Evolutionary conservation across 2,329 filamentous ascomycete species (phyloP).

Genomic region (Hymenotorrendiella dingleyae): DNA sequence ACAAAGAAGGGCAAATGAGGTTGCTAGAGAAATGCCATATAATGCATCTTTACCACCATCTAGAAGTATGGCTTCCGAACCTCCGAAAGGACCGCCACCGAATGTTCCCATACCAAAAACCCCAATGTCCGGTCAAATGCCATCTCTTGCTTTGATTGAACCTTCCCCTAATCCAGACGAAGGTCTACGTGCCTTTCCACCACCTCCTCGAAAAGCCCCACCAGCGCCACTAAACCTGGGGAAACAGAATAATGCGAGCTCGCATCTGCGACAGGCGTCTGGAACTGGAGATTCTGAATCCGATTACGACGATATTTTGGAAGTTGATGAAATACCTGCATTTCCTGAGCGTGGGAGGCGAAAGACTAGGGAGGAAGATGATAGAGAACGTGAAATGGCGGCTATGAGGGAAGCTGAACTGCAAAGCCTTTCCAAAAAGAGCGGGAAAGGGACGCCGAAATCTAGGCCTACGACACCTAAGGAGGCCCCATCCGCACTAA

Average conservation of each 20-base stretch:
- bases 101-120: slow-evolving; percentile 24
- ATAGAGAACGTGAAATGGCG: slow-evolving; percentile 67
- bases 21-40: slow-evolving; percentile 41
- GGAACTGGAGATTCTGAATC: slow-evolving; percentile 62
- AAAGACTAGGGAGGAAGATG: slow-evolving; percentile 83
- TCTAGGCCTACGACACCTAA: slow-evolving; percentile 36
- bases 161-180: slow-evolving; percentile 33
- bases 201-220: slow-evolving; percentile 71
- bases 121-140: slow-evolving; percentile 18
- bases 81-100: slow-evolving; percentile 27
- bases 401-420: slow-evolving; percentile 61
- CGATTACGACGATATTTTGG: slow-evolving; percentile 74
- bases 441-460: slow-evolving; percentile 48
- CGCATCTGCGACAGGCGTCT: slow-evolving; percentile 38
- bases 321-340: slow-evolving; percentile 56
- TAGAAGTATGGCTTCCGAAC: slow-evolving; percentile 44
- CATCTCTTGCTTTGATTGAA: slow-evolving; percentile 36
- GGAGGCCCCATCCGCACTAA: slow-evolving; percentile 32
- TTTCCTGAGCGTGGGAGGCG: slow-evolving; percentile 62
- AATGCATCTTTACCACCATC: slow-evolving; percentile 50
- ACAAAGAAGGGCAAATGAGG: slow-evolving; percentile 39
- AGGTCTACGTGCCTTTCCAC: slow-evolving; percentile 48
- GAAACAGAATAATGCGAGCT: slow-evolving; percentile 34
- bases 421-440: slow-evolving; percentile 70
- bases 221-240: slow-evolving; percentile 77